Percentiles rank a stretch among this genome's conserved stretches.
phyloP scores from a whole-genome alignment of 768 basidiomycete genomes.

The Lentinula lateritia region DNA sequence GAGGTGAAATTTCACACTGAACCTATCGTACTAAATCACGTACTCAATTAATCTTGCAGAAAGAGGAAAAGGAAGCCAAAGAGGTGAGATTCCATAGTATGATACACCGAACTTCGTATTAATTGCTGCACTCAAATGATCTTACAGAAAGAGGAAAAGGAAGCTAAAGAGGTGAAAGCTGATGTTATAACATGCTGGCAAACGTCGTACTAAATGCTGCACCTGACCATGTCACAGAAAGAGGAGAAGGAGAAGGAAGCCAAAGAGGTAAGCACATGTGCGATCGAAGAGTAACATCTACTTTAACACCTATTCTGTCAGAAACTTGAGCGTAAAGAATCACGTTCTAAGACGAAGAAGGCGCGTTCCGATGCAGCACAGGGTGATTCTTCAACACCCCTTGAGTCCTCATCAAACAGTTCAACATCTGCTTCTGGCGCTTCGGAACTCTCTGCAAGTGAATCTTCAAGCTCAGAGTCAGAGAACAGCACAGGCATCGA shows the following conservation, averaged over 20 bases:
- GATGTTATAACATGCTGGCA: not conserved
- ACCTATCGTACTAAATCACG: not conserved
- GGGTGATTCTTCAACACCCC: conserved; percentile 22
- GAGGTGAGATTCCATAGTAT: conserved; percentile 26
- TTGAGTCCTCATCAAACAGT: conserved; percentile 10
- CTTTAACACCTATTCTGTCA: conserved; percentile 15
- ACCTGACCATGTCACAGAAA: conserved; percentile 18
- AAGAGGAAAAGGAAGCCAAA: conserved; percentile 44
- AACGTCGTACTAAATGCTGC: conserved; percentile 7
- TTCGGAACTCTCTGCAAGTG: conserved; percentile 12
- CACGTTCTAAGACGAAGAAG: conserved; percentile 51
- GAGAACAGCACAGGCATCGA: conserved; percentile 59
- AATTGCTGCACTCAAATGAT: not conserved
- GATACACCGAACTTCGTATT: not conserved
- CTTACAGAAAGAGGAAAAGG: conserved; percentile 46
- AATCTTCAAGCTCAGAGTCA: conserved; percentile 49
- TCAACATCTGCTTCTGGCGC: conserved; percentile 13
- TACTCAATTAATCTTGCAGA: conserved; percentile 14
- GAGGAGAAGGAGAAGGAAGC: conserved; percentile 48
- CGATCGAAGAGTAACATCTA: not conserved
- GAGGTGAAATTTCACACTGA: conserved; percentile 35
- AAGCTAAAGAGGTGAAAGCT: conserved; percentile 46
- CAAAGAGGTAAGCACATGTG: conserved; percentile 29
- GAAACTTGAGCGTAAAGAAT: conserved; percentile 53
- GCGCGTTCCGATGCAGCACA: conserved; percentile 25